Conservation (phyloP, 192 early-diverging fungal genomes). For the Coemansia sp. region DNA sequence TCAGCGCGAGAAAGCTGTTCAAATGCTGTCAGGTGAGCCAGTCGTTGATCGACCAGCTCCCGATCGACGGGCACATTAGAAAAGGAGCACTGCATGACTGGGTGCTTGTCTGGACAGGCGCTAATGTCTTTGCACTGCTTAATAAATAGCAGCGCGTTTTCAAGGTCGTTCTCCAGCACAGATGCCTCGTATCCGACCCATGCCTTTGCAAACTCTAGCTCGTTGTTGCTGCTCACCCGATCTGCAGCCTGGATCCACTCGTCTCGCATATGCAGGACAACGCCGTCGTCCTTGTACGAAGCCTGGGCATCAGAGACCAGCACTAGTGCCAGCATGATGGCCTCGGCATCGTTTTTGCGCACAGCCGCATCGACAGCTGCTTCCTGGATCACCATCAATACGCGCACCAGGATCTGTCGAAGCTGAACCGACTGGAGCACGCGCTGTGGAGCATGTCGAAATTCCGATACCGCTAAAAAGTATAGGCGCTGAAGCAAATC, state of each 20-base stretch:
- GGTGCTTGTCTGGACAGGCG: background rate
- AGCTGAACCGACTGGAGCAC: background rate
- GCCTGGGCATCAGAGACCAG: constrained; percentile 15
- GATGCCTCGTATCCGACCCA: constrained; percentile 39
- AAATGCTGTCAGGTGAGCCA: constrained; percentile 13
- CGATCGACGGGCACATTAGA: constrained; percentile 23
- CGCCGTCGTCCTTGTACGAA: background rate
- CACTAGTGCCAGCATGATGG: constrained; percentile 16
- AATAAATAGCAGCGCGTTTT: constrained; percentile 10
- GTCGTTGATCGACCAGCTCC: constrained; percentile 17
- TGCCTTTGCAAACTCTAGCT: constrained; percentile 17
- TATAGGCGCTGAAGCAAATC: constrained; percentile 28
- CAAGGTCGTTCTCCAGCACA: constrained; percentile 11
- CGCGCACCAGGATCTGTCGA: constrained; percentile 1
- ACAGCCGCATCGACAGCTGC: constrained; percentile 17
- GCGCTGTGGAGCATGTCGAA: background rate
- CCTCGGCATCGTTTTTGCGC: background rate
- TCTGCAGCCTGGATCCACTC: constrained; percentile 16
- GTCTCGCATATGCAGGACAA: constrained; percentile 11
- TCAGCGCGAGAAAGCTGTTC: constrained; percentile 17
- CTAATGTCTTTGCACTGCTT: constrained; percentile 11
- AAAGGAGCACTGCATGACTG: constrained; percentile 18
- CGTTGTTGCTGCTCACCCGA: background rate
- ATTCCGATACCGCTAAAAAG: background rate
- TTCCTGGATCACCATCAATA: constrained; percentile 17